Evolutionary conservation across 495 filamentous ascomycete genomes (phyloP), one percentile per base, ranked within the genome.

Genomic region (Penicillium paxilli): DNA sequence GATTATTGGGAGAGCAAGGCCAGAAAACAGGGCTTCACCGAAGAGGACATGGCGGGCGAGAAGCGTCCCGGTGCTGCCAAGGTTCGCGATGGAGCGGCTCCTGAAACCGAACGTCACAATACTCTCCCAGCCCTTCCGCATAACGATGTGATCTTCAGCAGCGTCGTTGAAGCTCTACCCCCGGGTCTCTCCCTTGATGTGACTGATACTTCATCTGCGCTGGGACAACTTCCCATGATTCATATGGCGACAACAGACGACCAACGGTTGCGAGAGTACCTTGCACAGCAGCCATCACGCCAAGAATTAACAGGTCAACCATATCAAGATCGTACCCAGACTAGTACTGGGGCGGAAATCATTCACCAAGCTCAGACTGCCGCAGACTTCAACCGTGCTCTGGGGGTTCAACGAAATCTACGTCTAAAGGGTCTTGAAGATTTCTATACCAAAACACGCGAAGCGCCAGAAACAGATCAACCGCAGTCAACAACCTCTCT

Each of bases 1-100:
- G 94, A 99, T 67, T 98, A 99, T 66, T 98, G 94, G 94, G 94
- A 98, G 63, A 87, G 83, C 63, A 99, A 98, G 73, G 94, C 94
- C 4, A 82, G 87, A 32, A 99, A 98, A 68, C 94, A 99, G 66
- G 94, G 94, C 16, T 99, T 99, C 63, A 99, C 94, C 0, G 94
- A 99, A 66, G 93, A 95, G 38, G 94, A 99, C 68, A 80, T 92
- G 41, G 94, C 94, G 3, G 95, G 94, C 8, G 94, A 99, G 69
- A 99, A 99, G 74, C 83, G 94, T 54, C 94, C 94, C 8, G 94
- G 95, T 17, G 91, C 88, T 35, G 83, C 91, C 41, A 97, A 94
- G 73, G 86, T 87, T 51, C 85, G 92, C 57, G 92, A 96, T 68
- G 88, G 87, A 16, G 68, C 75, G 22, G 63, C 67, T 42, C 70